Conservation (phyloP, 345 rosid genomes). For the Punica granatum region DNA sequence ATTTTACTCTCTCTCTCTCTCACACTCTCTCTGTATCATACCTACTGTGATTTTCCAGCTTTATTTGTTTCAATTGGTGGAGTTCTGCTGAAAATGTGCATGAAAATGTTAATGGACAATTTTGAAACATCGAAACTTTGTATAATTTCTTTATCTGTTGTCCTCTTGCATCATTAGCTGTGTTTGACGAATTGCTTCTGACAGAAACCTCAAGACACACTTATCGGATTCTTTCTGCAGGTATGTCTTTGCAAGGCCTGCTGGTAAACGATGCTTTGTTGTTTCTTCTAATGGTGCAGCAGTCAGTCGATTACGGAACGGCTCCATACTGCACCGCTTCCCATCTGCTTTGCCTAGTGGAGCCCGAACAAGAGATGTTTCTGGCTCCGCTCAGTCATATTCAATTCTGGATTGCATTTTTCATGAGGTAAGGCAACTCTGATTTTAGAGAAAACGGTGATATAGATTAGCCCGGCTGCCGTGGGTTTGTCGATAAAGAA, state of each 20-base stretch:
- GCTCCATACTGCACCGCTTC: slow-evolving; percentile 68
- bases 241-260: slow-evolving; percentile 78
- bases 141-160: background rate
- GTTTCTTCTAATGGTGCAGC: slow-evolving; percentile 77
- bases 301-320: slow-evolving; percentile 67
- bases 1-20: slow-evolving; percentile 1
- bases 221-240: slow-evolving; percentile 22
- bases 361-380: slow-evolving; percentile 47
- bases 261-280: slow-evolving; percentile 85
- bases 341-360: slow-evolving; percentile 87
- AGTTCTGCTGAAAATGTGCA: no score
- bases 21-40: background rate
- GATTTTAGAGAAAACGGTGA: background rate
- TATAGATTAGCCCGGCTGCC: background rate
- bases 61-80: background rate
- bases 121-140: no score
- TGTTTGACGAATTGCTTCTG: background rate
- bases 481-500: slow-evolving; percentile 1
- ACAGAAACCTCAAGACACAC: background rate
- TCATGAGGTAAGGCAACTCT: slow-evolving; percentile 53
- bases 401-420: slow-evolving; percentile 89
- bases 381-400: slow-evolving; percentile 67
- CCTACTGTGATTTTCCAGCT: background rate
- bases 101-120: no score
- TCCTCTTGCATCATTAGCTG: background rate